Base-by-base conservation (phyloP, 1,284 basidiomycete genomes). In the Ustilago curta region DNA sequence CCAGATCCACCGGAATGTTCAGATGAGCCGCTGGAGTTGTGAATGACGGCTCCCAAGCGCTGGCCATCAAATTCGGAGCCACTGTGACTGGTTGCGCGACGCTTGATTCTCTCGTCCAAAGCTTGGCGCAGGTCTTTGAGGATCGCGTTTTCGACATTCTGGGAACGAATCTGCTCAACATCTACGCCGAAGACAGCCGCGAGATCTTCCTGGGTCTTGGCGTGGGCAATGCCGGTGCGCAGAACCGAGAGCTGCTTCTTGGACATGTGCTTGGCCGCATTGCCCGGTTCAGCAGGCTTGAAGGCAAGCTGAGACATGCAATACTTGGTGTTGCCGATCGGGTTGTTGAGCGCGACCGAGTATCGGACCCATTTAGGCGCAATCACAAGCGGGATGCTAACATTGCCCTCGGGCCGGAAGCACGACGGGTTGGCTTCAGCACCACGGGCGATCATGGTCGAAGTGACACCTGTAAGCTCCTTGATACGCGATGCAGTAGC, bases 401-500 rank as follows among this genome's bases (percentile, higher is more conserved):
- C 32, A 16, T 61, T 57, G 23, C 80, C 74, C 40, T 73, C 39
- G 27, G 88, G 85, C 1, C 90, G 89, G 86, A 99, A 99, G 79
- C 93, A 92, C 0, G 92, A 91, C 0, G 95, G 94, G 84, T 99
- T 99, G 9, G 91, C 86, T 86, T 99, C 97, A 8, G 95, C 95
- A 0, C 91, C 93, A 14, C 95, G 91, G 8, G 96, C 97, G 45
- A 99, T 92, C 96, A 99, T 99, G 32, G 94, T 91, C 0, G 93
- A 94, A 74, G 92, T 90, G n/a, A 93, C 94, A 23, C 92, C 93
- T 1, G 79, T 83, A 2, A 59, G 85, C 61, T 88, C 87, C 64
- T 91, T 89, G 64, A 97, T 90, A 47, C 90, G 88, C 62, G 90
- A 89, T 54, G 92, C 92, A 80, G 96, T 94, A 64, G 91, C 88